Base-by-base conservation (phyloP, 331 rosid species). In the Rosa hybrid region DNA sequence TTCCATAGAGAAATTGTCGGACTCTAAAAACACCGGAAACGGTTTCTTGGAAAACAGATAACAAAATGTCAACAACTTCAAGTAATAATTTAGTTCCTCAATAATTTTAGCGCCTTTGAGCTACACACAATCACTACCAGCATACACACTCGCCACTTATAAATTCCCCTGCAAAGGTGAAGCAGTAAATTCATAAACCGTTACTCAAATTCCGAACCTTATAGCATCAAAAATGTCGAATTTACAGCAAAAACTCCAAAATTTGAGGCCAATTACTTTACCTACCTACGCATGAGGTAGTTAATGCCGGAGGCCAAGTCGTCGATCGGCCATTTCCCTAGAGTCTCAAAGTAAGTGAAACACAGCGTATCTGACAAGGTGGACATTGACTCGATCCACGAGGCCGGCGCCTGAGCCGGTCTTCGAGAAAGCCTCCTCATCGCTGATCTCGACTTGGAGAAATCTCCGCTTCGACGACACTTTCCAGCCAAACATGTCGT, bases 261-360 rank as follows among this genome's bases (percentile, higher is more conserved):
- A 34, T 72, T 50, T 3, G 54, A 80, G 54, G 54, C 34, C 53
- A 86, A 27, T 27, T 27, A 27, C 30, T 27, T 27, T 27, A 27
- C 98, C 97, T 94, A 97, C 86, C 92, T 87, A 72, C 92, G 89
- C 88, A 94, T 92, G 78, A 91, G 88, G 84, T 91, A 94, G 71
- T 94, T 94, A 83, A 94, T 92, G 45, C 98, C 97, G 64, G 92
- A 94, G 51, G 30, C 30, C 30, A 27, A 27, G 30, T 27, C 30
- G 30, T 27, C 30, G 30, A 27, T 94, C 60, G 97, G 97, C 98
- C 98, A 94, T 74, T 92, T 94, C 2, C 97, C 97, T 23, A 94
- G 81, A 12, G 98, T 94, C 78, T 94, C 97, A 0, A 97, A 82
- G 73, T 94, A 91, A 4, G 97, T 94, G 71, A 88, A 94, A 83